Evolutionary conservation across 2,329 filamentous ascomycete species (phyloP).

Genomic region (Malbranchea zuffiana): DNA sequence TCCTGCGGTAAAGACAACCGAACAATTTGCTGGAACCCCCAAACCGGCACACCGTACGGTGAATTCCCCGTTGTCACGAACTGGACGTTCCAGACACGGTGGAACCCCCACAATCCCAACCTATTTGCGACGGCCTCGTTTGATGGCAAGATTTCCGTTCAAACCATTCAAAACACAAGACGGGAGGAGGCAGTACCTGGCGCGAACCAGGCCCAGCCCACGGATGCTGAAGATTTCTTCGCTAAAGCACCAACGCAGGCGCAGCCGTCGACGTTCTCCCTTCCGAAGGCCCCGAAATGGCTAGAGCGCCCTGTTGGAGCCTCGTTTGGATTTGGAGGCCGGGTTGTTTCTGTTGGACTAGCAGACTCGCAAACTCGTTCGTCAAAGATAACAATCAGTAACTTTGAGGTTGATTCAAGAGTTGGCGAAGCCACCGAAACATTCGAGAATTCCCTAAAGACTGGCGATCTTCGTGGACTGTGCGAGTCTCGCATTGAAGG

Average conservation of each 20-base stretch:
- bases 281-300: conserved; percentile 82
- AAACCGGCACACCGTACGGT: conserved; percentile 74
- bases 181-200: conserved; percentile 56
- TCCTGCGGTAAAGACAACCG: conserved; percentile 96
- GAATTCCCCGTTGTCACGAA: conserved; percentile 98
- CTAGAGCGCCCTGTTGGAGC: conserved; percentile 72
- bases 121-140: conserved; percentile 92
- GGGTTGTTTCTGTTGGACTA: conserved; percentile 64
- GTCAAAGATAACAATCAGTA: conserved; percentile 72
- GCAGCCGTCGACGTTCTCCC: conserved; percentile 77
- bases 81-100: conserved; percentile 93
- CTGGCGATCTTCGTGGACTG: conserved; percentile 65
- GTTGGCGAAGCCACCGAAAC: conserved; percentile 74
- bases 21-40: conserved; percentile 91
- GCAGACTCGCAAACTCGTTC: conserved; percentile 50
- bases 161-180: conserved; percentile 90
- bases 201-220: conserved; percentile 52
- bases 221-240: conserved; percentile 95
- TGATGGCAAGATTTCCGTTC: conserved; percentile 88
- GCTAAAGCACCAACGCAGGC: conserved; percentile 84
- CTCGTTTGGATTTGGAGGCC: conserved; percentile 91
- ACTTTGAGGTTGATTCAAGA: conserved; percentile 78
- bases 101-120: conserved; percentile 86
- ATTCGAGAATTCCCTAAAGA: conserved; percentile 72
- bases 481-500: conserved; percentile 67